Base-by-base conservation (phyloP, 1,139 yeast genomes). In the Candida sanyaensis region DNA sequence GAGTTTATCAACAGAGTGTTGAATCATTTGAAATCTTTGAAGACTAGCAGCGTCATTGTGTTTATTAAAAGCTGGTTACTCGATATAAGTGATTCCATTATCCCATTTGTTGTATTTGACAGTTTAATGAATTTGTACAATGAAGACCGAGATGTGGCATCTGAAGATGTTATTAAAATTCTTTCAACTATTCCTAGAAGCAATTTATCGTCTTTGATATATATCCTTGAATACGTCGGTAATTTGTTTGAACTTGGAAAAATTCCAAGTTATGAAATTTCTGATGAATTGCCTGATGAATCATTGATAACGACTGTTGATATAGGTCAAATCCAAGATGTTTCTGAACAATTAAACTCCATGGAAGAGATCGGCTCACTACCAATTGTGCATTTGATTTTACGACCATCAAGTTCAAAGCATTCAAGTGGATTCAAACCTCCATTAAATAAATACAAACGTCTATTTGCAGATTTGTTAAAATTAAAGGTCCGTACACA, bases 101-200 rank as follows among this genome's bases (percentile, higher is more conserved):
- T 76, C n/a, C 80, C 80, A 0, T 72, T 74, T 51, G 65, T 73
- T 55, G 65, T 70, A 1, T 73, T 64, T 53, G 80, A 75, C 47
- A 60, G 74, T 6, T 53, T 75, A 26, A 45, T 67, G 9, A 60
- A 56, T 10, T 51, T 59, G 34, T 73, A 71, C 50, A 54, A 55
- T 43, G 31, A 45, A 42, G 32, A 42, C 34, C 52, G 56, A 41
- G 46, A 45, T 10, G 44, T 51, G 1, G 12, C 42, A 6, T 24
- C 31, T 2, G 33, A 42, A 21, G 71, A 66, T 27, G 50, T 71
- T 23, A 44, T 66, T 3, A 65, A 67, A 42, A 49, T 63, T 1
- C 57, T 76, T 37, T 59, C 70, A 1, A 52, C 74, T 0, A 64
- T 73, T 12, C 78, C 81, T 0, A 56, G 81, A 53, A 70, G 77